Conservation (phyloP, 768 basidiomycete genomes). For the Pholiota microspora region DNA sequence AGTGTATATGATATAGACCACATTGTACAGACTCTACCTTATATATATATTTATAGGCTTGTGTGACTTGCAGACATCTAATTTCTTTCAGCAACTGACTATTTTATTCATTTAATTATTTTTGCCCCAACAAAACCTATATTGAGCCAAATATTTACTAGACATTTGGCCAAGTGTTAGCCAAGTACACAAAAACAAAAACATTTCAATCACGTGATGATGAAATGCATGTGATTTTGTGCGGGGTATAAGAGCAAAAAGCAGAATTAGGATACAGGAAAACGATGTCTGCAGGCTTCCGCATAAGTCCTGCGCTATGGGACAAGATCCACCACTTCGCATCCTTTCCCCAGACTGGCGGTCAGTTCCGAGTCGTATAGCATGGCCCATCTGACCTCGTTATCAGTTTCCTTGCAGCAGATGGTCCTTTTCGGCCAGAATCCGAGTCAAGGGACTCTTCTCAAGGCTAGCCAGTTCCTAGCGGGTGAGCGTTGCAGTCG, state of each 20-base stretch:
- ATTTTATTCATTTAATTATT: no score
- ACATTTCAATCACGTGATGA: no score
- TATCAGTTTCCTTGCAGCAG: constrained; percentile 87
- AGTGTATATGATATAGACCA: no score
- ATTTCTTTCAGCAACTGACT: no score
- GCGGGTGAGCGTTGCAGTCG: constrained; percentile 43
- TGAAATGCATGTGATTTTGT: constrained; percentile 1
- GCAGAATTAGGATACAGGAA: neutral
- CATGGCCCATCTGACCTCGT: neutral
- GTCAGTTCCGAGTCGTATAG: no score
- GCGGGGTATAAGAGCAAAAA: neutral
- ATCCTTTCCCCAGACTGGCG: constrained; percentile 90
- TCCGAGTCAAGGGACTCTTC: constrained; percentile 88
- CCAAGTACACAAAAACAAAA: no score
- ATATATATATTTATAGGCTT: no score
- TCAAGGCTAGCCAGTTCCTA: constrained; percentile 91
- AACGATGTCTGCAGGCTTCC: constrained; percentile 58
- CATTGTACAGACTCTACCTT: no score
- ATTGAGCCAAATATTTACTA: no score
- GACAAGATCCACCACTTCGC: constrained; percentile 90
- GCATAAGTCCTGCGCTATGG: constrained; percentile 79
- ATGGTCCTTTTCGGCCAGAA: constrained; percentile 98
- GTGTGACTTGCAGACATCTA: no score
- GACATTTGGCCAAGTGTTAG: no score
- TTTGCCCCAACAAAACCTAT: no score